Evolutionary conservation across 2,329 filamentous ascomycete genomes (phyloP).

Genomic region (Fusarium paranaense): DNA sequence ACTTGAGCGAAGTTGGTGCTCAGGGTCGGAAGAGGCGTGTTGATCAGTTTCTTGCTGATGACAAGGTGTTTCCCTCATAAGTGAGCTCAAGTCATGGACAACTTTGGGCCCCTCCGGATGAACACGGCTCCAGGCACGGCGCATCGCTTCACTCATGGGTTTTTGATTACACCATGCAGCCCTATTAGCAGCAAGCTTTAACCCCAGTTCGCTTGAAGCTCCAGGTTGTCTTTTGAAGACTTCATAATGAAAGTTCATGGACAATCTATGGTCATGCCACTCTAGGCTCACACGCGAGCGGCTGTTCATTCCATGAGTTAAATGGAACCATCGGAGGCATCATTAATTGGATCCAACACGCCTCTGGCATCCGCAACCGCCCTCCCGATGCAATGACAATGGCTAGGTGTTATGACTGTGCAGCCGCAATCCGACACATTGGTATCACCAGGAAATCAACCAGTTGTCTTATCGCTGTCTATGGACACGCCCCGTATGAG

Average conservation of each 20-base stretch:
- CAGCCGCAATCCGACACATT: slow-evolving; percentile 41
- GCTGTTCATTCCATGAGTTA: slow-evolving; percentile 45
- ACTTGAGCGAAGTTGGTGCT: slow-evolving; percentile 18
- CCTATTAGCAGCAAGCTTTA: background rate
- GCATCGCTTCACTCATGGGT: background rate
- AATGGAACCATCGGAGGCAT: slow-evolving; percentile 37
- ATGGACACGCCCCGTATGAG: slow-evolving; percentile 47
- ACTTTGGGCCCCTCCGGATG: no score
- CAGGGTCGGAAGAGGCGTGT: slow-evolving; percentile 41
- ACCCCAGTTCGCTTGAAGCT: background rate
- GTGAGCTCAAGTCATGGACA: background rate
- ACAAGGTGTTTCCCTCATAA: slow-evolving; percentile 41
- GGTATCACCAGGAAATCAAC: slow-evolving; percentile 7
- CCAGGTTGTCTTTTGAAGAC: background rate
- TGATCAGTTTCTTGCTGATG: slow-evolving; percentile 42
- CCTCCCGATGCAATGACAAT: no score
- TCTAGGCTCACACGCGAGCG: slow-evolving; percentile 39
- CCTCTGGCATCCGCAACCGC: slow-evolving; percentile 2
- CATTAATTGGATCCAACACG: slow-evolving; percentile 42
- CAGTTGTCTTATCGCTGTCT: slow-evolving; percentile 31
- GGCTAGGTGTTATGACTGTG: no score
- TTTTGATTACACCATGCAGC: no score
- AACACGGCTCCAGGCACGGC: background rate
- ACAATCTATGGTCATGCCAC: background rate
- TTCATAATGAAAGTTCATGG: background rate